Percentiles rank a stretch among this genome's conserved stretches.
Conservation (phyloP, 2,329 filamentous ascomycete species). For the Fusarium bulbicola region DNA sequence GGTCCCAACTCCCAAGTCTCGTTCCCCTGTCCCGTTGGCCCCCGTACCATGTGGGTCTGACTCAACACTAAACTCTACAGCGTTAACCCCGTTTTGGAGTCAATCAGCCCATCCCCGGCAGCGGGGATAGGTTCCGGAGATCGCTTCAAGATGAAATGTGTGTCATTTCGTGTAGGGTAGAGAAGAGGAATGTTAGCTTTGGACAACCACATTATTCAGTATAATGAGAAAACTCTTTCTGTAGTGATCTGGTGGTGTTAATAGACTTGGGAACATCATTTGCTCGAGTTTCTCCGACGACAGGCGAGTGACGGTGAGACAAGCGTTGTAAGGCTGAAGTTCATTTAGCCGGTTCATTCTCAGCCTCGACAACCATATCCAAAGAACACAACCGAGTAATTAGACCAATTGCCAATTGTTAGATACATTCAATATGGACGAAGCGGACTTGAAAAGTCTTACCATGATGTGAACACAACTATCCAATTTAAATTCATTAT, state of each 20-base stretch:
- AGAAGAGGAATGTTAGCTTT: neutral
- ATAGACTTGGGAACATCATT: neutral
- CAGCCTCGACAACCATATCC: neutral
- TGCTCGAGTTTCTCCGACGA: neutral
- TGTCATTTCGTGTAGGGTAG: slow-evolving; percentile 24
- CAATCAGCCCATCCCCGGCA: slow-evolving; percentile 22
- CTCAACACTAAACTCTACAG: slow-evolving; percentile 8
- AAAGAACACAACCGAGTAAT: neutral
- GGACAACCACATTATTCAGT: neutral
- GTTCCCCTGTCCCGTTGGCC: slow-evolving; percentile 35
- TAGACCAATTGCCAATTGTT: too few relatives aligned
- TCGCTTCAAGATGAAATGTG: slow-evolving; percentile 7
- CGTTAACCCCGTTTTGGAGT: slow-evolving; percentile 20
- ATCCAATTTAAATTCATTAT: neutral
- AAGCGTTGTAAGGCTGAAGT: neutral
- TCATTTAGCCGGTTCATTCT: neutral
- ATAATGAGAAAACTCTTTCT: neutral
- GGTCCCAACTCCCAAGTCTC: slow-evolving; percentile 14
- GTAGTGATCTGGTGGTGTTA: neutral
- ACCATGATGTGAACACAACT: too few relatives aligned
- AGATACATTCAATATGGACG: too few relatives aligned
- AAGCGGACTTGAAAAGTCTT: too few relatives aligned
- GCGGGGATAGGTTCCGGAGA: slow-evolving; percentile 32
- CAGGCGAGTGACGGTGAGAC: neutral
- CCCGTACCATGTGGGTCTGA: slow-evolving; percentile 30